Evolutionary conservation across 371 early-diverging fungal species (phyloP).

Genomic region (Mortierella sp.): DNA sequence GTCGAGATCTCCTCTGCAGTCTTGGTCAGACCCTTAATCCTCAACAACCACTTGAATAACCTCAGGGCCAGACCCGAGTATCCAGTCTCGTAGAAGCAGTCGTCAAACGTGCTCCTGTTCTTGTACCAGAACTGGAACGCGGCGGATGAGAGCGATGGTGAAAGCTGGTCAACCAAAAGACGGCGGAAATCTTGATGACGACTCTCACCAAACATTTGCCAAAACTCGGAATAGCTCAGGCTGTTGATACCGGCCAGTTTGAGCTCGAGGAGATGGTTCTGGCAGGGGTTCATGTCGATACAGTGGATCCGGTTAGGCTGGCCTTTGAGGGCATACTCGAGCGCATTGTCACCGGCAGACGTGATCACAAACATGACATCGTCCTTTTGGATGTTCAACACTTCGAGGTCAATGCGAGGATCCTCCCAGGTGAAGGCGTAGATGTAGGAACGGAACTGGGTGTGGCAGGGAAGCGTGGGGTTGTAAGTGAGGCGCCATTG

Average conservation of each 20-base stretch:
- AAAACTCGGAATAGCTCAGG: slow-evolving; percentile 77
- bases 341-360: slow-evolving; percentile 89
- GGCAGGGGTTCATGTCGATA: slow-evolving; percentile 92
- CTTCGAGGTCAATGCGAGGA: slow-evolving; percentile 82
- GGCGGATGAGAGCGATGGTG: slow-evolving; percentile 79
- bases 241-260: slow-evolving; percentile 81
- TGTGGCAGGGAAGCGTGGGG: slow-evolving; percentile 72
- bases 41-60: slow-evolving; percentile 76
- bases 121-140: slow-evolving; percentile 88
- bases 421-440: slow-evolving; percentile 95
- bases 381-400: slow-evolving; percentile 72
- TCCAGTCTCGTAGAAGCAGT: slow-evolving; percentile 87
- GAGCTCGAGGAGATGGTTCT: slow-evolving; percentile 89
- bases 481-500: slow-evolving; percentile 81
- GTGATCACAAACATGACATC: slow-evolving; percentile 89
- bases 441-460: slow-evolving; percentile 87
- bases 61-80: slow-evolving; percentile 86
- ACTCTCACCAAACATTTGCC: slow-evolving; percentile 90
- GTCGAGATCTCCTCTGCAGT: slow-evolving; percentile 73
- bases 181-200: slow-evolving; percentile 70
- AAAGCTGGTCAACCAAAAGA: slow-evolving; percentile 77
- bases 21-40: slow-evolving; percentile 70
- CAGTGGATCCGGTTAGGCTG: slow-evolving; percentile 82
- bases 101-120: slow-evolving; percentile 69
- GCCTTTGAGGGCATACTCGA: slow-evolving; percentile 84